phyloP scores from a whole-genome alignment of 2,329 filamentous ascomycete genomes.

The Kalaharituber pfeilii region DNA sequence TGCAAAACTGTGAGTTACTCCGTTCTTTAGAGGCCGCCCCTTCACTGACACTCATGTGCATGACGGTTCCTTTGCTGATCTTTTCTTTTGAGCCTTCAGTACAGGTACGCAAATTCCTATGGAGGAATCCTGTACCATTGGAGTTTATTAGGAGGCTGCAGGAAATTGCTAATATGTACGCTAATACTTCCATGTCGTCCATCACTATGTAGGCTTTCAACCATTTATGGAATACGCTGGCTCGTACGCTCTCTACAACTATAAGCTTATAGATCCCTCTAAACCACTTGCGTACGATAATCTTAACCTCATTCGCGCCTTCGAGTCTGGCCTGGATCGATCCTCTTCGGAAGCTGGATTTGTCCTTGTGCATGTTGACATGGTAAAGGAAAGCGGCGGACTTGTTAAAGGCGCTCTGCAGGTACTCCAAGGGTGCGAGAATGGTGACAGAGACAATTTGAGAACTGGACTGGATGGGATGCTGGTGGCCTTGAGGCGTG shows the following conservation, averaged over 20 bases:
- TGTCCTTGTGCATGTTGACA: constrained; percentile 88
- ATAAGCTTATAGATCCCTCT: constrained; percentile 40
- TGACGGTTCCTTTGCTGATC: no score
- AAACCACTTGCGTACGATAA: constrained; percentile 45
- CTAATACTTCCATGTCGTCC: no score
- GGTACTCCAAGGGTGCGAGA: constrained; percentile 30
- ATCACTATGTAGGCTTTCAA: constrained; percentile 70
- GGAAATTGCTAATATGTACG: no score
- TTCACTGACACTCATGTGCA: no score
- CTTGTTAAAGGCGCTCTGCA: constrained; percentile 48
- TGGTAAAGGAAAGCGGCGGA: constrained; percentile 71
- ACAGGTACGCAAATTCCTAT: no score
- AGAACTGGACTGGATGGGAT: constrained; percentile 35
- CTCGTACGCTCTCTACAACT: constrained; percentile 53
- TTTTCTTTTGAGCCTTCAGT: no score
- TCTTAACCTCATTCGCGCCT: constrained; percentile 73
- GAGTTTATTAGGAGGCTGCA: no score
- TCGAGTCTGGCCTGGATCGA: constrained; percentile 75
- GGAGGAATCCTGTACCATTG: no score
- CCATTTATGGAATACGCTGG: constrained; percentile 80
- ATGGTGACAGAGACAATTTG: constrained; percentile 30
- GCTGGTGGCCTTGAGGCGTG: constrained; percentile 35
- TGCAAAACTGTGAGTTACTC: constrained; percentile 59
- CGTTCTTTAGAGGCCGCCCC: no score
- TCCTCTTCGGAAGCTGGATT: constrained; percentile 84